Evolutionary conservation across 2,329 filamentous ascomycete genomes (phyloP).

Genomic region (Fusarium equiseti): DNA sequence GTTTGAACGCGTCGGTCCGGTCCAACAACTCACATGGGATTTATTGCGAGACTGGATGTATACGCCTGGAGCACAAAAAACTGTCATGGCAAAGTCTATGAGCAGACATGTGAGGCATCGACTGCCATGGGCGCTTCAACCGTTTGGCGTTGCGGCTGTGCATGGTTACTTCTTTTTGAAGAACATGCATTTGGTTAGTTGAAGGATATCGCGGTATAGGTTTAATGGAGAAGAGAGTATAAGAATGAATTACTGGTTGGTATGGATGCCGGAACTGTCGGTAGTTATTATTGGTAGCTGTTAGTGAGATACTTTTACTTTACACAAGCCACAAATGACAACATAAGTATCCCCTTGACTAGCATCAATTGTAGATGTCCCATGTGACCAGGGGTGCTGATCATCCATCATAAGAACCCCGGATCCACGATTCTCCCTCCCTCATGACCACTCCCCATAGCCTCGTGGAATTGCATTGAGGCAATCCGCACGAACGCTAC

Average conservation of each 20-base stretch:
- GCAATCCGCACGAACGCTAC: not conserved
- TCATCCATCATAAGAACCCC: conserved; percentile 39
- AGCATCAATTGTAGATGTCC: conserved; percentile 6
- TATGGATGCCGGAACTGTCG: not conserved
- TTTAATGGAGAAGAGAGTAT: not conserved
- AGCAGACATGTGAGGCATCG: conserved; percentile 50
- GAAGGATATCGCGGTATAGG: not conserved
- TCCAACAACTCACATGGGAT: conserved; percentile 59
- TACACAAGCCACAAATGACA: accelerated
- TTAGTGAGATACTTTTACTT: conserved; percentile 34
- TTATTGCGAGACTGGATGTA: conserved; percentile 62
- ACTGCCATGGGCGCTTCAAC: conserved; percentile 50
- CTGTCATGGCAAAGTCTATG: conserved; percentile 55
- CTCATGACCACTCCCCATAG: conserved; percentile 31
- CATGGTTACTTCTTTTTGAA: conserved; percentile 48
- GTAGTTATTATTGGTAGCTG: not conserved
- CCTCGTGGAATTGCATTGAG: conserved; percentile 29
- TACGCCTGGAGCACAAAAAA: conserved; percentile 58
- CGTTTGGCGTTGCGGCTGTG: conserved; percentile 47
- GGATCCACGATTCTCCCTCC: conserved; percentile 15
- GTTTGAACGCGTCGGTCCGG: conserved; percentile 53
- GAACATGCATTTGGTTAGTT: conserved; percentile 26
- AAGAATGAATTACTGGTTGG: not conserved
- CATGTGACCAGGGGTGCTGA: conserved; percentile 46
- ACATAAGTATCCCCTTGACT: conserved; percentile 4